phyloP scores from a whole-genome alignment of 2,329 filamentous ascomycete genomes.

The Ceratocystis papillata region DNA sequence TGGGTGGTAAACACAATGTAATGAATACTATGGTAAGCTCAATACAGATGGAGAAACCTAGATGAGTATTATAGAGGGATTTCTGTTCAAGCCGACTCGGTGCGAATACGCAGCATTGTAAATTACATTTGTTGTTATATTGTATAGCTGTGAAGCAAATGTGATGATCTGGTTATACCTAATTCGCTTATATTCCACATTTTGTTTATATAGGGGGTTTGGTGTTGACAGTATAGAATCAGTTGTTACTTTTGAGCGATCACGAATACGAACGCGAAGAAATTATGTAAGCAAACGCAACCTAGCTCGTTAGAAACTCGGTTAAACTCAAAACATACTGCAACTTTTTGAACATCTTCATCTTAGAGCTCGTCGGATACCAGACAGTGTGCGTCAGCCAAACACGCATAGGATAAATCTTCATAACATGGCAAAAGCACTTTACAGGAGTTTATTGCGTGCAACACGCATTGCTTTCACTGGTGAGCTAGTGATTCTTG shows the following conservation, averaged over 20 bases:
- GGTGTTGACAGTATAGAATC: neutral
- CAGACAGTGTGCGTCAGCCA: neutral
- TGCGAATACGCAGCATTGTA: no score
- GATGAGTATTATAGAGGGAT: no score
- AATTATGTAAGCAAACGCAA: slow-evolving; percentile 11
- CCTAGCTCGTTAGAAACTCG: neutral
- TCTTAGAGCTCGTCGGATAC: neutral
- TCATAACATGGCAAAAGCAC: slow-evolving; percentile 52
- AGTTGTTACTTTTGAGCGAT: neutral
- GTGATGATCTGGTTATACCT: neutral
- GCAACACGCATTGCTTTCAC: slow-evolving; percentile 73
- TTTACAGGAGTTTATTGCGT: slow-evolving; percentile 73
- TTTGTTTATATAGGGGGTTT: no score
- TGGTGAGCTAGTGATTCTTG: slow-evolving; percentile 41
- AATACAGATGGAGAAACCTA: no score
- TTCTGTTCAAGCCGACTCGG: no score
- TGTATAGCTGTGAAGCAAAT: no score
- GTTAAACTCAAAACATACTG: slow-evolving; percentile 13
- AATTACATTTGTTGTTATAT: no score
- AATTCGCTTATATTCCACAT: neutral
- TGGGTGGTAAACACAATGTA: no score
- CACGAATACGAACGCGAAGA: slow-evolving; percentile 27
- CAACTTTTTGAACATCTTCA: neutral
- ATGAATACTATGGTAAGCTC: no score
- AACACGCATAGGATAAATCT: neutral